A percentile compares a stretch with the other conserved stretches of the same genome.
These are phyloP conservation scores for Lipomyces oligophaga DNA, from an alignment of 805 yeast genomes.

Conservation along the genomic window DNA sequence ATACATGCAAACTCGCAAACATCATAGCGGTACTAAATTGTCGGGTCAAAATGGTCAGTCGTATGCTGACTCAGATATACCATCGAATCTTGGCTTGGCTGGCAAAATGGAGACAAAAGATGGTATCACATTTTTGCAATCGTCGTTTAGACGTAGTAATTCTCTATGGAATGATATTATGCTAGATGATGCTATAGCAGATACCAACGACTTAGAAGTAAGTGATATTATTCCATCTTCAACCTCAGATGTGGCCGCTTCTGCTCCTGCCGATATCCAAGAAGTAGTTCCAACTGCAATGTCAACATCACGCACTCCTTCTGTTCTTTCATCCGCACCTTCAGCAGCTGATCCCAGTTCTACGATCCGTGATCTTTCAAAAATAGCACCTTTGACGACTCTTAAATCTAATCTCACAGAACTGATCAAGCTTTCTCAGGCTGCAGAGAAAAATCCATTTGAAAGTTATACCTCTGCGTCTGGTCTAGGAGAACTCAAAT, in stretches of 20 bases:
- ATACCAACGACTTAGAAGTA: not conserved
- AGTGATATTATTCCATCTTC: not conserved
- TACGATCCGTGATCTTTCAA: slow-evolving; percentile 5
- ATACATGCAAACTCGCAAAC: slow-evolving; percentile 11
- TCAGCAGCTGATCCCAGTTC: not conserved
- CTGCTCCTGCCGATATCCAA: not conserved
- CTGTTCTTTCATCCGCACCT: not conserved
- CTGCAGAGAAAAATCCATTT: slow-evolving; percentile 36
- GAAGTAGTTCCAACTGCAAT: not conserved
- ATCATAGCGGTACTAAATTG: slow-evolving; percentile 1
- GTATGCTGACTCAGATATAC: slow-evolving; percentile 1
- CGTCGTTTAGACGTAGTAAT: slow-evolving; percentile 16
- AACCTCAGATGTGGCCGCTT: not conserved
- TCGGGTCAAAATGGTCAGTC: slow-evolving; percentile 1
- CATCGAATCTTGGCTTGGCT: slow-evolving; percentile 19
- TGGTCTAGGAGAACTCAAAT: slow-evolving; percentile 37
- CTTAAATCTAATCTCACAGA: slow-evolving; percentile 28
- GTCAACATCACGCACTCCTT: not conserved
- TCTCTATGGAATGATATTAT: slow-evolving; percentile 21
- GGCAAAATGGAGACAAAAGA: slow-evolving; percentile 21
- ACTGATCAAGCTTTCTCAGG: slow-evolving; percentile 34
- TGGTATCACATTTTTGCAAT: slow-evolving; percentile 22
- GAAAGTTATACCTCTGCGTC: slow-evolving; percentile 39
- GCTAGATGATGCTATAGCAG: slow-evolving; percentile 18
- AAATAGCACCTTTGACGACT: slow-evolving; percentile 1